Evolutionary conservation across 352 stramenopile genomes (phyloP), one percentile per base, ranked within the genome.

Genomic region (Pythium apleroticum): DNA sequence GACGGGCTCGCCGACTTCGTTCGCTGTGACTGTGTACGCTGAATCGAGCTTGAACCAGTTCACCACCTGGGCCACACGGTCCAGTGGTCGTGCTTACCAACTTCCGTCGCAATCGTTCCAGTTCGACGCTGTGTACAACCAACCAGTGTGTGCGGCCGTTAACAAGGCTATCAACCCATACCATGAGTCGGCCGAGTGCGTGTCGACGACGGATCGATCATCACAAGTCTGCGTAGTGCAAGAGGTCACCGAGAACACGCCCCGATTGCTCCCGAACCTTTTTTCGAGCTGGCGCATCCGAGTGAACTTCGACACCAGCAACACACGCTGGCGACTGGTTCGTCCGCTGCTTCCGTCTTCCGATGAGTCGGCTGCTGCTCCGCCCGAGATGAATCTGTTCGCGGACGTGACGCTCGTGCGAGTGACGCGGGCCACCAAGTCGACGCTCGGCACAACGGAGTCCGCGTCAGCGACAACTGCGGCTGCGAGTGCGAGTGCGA

Each of bases 241-340:
- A 6, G 31, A 35, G 19, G 35, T 45, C 7, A 37, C 57, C n/a
- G 45, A 63, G 20, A 56, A 45, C 31, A 22, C 43, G n/a, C 11
- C 25, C 6, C 45, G 57, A 5, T 35, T 63, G 57, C 57, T 63
- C 4, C 57, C 57, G 45, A 57, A 17, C n/a, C 31, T 63, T n/a
- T 56, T 63, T 31, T 63, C 57, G 33, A 63, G 20, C 45, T 63
- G 57, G 57, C 43, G 30, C n/a, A 4, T 63, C 15, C 45, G 30
- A 10, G 57, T 30, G 8, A 31, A 63, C 15, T 27, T 63, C 25
- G 57, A 63, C 55, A 10, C 8, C 14, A 62, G 28, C 55, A 62
- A n/a, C 55, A 30, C 55, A 17, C 55, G 39, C 15, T 62, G 39
- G 15, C 55, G 39, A 11, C 39, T 62, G n/a, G n/a, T n/a, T n/a